Evolutionary conservation across 1,139 yeast species (phyloP).

Genomic region (Magnusiomyces paraingens): DNA sequence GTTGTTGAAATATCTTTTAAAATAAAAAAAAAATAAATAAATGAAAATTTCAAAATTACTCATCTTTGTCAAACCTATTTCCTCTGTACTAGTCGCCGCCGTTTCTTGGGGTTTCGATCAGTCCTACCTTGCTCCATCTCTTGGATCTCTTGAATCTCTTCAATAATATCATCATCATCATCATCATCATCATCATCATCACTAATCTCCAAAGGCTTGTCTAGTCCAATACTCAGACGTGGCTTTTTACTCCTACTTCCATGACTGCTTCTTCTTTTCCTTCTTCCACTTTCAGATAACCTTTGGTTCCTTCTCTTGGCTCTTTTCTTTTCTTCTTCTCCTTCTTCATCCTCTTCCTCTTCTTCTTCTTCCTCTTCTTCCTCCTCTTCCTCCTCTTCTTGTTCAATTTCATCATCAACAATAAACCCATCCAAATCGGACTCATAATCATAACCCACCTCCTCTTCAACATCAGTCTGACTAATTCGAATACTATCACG

Average conservation of each 20-base stretch:
- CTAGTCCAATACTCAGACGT: not conserved
- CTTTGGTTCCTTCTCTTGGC: not conserved
- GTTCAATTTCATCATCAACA: not conserved
- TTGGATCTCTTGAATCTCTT: no score
- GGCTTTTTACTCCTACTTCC: not conserved
- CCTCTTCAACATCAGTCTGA: no score
- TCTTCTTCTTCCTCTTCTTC: not conserved
- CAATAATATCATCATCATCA: no score
- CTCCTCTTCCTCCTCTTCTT: not conserved
- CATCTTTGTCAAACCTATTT: not conserved
- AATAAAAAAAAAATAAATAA: no score
- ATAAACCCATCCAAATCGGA: not conserved
- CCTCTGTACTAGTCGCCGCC: no score
- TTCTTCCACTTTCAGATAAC: not conserved
- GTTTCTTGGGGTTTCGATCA: no score
- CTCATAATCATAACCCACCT: not conserved
- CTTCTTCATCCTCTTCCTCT: not conserved
- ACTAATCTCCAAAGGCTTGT: not conserved
- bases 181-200: no score
- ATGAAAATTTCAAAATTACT: no score
- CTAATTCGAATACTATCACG: no score
- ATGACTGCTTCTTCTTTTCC: no score
- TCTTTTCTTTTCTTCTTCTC: not conserved
- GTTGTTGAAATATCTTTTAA: no score
- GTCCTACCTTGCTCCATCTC: no score